Evolutionary conservation across 257 asterid species (phyloP).

Genomic region (Ballota nigra): DNA sequence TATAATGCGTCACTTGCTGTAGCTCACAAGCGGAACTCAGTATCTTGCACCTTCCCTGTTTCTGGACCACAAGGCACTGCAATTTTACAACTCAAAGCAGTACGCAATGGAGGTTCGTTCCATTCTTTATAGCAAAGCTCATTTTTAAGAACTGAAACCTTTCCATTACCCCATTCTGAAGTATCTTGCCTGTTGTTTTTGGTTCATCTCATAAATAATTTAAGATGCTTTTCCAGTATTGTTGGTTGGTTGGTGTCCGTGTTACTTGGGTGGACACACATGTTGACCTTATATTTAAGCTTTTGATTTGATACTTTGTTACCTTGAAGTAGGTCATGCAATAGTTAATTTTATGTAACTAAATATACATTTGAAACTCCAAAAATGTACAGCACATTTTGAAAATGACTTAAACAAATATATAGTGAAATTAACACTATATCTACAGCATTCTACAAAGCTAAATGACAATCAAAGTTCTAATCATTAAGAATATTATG

Average conservation of each 20-base stretch:
- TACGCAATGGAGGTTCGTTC: conserved; percentile 70
- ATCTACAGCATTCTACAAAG: background rate
- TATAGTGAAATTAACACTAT: background rate
- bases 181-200: background rate
- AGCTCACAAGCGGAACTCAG: conserved; percentile 85
- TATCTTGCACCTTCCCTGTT: conserved; percentile 91
- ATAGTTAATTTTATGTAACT: background rate
- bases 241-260: conserved; percentile 9
- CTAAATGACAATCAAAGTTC: background rate
- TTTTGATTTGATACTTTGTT: background rate
- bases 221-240: background rate
- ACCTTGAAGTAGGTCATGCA: background rate
- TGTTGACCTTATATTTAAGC: conserved; percentile 5
- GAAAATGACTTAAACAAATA: background rate
- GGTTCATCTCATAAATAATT: background rate
- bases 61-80: conserved; percentile 95
- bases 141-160: background rate
- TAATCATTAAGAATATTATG: background rate
- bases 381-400: background rate
- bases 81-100: conserved; percentile 88
- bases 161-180: background rate
- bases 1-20: conserved; percentile 94
- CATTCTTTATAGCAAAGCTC: background rate
- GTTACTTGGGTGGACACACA: background rate
- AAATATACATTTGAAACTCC: background rate